Conservation (phyloP, 2,329 filamentous ascomycete genomes). For the Hortaea werneckii region DNA sequence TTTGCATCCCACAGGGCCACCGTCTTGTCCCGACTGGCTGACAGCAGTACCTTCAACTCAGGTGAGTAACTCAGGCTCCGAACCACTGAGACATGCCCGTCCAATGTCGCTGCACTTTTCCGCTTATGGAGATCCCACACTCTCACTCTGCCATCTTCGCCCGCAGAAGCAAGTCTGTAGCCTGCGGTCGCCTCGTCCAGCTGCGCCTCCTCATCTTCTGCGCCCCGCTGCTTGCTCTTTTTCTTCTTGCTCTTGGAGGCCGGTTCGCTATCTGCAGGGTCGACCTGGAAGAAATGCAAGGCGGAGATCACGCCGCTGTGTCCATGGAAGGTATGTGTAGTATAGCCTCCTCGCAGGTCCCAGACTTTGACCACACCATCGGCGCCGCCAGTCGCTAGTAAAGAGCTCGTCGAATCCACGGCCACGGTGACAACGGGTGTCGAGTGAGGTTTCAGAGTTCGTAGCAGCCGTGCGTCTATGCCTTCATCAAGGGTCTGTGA, state of each 20-base stretch:
- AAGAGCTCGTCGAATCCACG: conserved; percentile 75
- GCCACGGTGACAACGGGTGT: conserved; percentile 82
- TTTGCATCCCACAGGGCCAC: conserved; percentile 81
- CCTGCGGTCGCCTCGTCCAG: conserved; percentile 44
- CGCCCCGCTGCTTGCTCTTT: conserved; percentile 38
- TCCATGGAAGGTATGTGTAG: conserved; percentile 90
- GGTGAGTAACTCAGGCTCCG: conserved; percentile 72
- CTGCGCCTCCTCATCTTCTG: conserved; percentile 36
- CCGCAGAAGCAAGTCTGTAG: conserved; percentile 79
- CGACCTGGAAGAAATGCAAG: conserved; percentile 72
- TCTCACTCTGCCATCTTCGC: conserved; percentile 84
- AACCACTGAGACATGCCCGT: conserved; percentile 94
- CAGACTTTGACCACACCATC: conserved; percentile 94
- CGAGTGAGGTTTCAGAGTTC: conserved; percentile 79
- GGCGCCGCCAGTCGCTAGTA: conserved; percentile 84
- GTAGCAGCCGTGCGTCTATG: conserved; percentile 57
- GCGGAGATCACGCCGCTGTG: conserved; percentile 87
- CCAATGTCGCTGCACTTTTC: conserved; percentile 63
- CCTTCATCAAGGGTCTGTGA: conserved; percentile 43
- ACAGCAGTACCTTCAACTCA: conserved; percentile 64
- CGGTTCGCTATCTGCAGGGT: conserved; percentile 12
- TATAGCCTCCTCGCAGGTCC: conserved; percentile 83
- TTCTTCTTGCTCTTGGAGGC: conserved; percentile 30
- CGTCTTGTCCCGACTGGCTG: conserved; percentile 85
- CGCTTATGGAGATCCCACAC: conserved; percentile 88